These are phyloP conservation scores for Pulveroboletus ravenelii DNA, from an alignment of 768 basidiomycete species.

Conservation along the genomic window DNA sequence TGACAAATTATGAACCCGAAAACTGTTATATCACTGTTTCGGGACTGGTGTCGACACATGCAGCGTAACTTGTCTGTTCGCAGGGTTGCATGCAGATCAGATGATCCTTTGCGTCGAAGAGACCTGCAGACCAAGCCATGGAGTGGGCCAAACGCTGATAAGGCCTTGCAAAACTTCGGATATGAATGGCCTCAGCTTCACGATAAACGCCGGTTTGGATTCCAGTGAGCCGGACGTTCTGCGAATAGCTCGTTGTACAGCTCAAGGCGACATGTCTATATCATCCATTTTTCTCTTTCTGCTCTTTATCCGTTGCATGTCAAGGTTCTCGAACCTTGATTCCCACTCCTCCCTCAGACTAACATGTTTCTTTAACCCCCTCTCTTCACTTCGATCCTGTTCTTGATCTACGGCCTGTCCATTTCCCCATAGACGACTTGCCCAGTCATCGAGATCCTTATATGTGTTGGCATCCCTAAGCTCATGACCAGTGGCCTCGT, in stretches of 20 bases:
- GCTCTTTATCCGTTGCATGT: conserved; percentile 19
- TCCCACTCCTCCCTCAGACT: conserved; percentile 39
- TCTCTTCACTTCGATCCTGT: conserved; percentile 13
- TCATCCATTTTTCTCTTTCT: conserved; percentile 19
- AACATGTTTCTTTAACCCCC: conserved; percentile 37
- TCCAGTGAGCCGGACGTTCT: not conserved
- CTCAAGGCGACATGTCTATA: conserved; percentile 23
- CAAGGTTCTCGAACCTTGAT: conserved; percentile 33
- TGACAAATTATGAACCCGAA: not conserved
- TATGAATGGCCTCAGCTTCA: not conserved
- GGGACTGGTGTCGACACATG: not conserved
- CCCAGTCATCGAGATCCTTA: conserved; percentile 51
- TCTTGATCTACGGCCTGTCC: conserved; percentile 35
- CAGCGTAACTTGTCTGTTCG: not conserved
- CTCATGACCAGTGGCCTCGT: conserved; percentile 50
- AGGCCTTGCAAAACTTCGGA: not conserved
- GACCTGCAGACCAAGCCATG: not conserved
- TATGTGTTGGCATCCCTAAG: conserved; percentile 26
- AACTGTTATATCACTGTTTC: not conserved
- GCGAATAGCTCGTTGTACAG: not conserved
- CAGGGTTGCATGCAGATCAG: not conserved
- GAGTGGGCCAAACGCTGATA: not conserved
- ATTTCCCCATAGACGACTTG: conserved; percentile 36
- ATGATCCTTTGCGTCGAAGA: not conserved
- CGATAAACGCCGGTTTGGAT: not conserved